phyloP scores from a whole-genome alignment of 768 basidiomycete species.

The Paxillus rubicundulus region DNA sequence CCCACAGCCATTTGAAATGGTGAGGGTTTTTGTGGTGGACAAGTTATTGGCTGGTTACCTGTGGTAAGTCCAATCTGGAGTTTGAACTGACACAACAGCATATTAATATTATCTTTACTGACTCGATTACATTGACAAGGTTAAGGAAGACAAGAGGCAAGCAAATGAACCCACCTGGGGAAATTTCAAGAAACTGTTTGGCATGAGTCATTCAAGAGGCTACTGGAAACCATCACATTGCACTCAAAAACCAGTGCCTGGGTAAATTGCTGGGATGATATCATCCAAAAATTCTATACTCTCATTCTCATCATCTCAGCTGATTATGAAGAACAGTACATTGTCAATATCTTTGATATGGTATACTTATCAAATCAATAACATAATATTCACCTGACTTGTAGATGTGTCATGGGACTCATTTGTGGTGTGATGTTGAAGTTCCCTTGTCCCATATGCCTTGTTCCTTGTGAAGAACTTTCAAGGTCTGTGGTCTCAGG shows the following conservation, averaged over 20 bases:
- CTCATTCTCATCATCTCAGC: slow-evolving; percentile 7
- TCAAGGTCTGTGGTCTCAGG: background rate
- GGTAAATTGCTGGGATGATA: background rate
- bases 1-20: slow-evolving; percentile 34
- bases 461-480: slow-evolving; percentile 3
- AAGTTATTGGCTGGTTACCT: slow-evolving; percentile 39
- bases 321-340: slow-evolving; percentile 19
- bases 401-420: slow-evolving; percentile 18
- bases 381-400: too few relatives aligned
- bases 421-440: slow-evolving; percentile 8
- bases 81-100: too few relatives aligned
- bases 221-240: slow-evolving; percentile 1
- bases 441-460: slow-evolving; percentile 18
- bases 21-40: slow-evolving; percentile 32
- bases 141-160: slow-evolving; percentile 1
- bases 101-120: too few relatives aligned
- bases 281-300: background rate
- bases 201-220: slow-evolving; percentile 6
- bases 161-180: background rate
- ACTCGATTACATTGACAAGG: too few relatives aligned
- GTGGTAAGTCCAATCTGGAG: too few relatives aligned
- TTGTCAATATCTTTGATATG: too few relatives aligned
- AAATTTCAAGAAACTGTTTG: slow-evolving; percentile 13
- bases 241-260: slow-evolving; percentile 1
- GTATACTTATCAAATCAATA: too few relatives aligned